Evolutionary conservation across 140 eudicot genomes (phyloP).

Genomic region (Erigeron philadelphicus): DNA sequence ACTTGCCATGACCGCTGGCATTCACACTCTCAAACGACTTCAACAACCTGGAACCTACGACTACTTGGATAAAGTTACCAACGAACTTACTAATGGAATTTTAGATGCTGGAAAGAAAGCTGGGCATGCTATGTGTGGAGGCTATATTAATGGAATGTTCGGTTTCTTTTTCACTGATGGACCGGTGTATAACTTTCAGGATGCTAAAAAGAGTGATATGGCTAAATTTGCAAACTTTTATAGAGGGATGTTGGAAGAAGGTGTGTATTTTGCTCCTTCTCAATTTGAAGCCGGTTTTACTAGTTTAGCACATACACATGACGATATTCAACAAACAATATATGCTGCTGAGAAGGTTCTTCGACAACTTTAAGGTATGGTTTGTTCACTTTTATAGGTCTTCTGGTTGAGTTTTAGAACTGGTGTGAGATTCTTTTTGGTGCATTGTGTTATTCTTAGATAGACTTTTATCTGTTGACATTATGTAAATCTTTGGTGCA

Average conservation of each 20-base stretch:
- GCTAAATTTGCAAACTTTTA: slow-evolving; percentile 66
- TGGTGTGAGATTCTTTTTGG: no score
- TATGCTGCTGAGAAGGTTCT: slow-evolving; percentile 87
- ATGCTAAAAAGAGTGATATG: slow-evolving; percentile 80
- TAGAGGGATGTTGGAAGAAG: slow-evolving; percentile 92
- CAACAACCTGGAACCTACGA: slow-evolving; percentile 56
- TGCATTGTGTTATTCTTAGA: no score
- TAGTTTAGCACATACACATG: slow-evolving; percentile 61
- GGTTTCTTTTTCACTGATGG: slow-evolving; percentile 89
- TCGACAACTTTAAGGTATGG: slow-evolving; percentile 35
- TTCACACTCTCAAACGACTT: slow-evolving; percentile 69
- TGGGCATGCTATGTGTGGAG: slow-evolving; percentile 79
- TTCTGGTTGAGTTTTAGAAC: no score
- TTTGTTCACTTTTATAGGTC: no score
- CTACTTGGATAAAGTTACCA: slow-evolving; percentile 50
- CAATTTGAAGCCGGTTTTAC: slow-evolving; percentile 98
- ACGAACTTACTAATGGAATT: slow-evolving; percentile 54
- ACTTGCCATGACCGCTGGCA: slow-evolving; percentile 93
- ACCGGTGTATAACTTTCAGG: slow-evolving; percentile 72
- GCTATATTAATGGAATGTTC: slow-evolving; percentile 75
- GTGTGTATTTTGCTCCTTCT: slow-evolving; percentile 88
- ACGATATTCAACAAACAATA: slow-evolving; percentile 73
- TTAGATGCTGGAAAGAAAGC: slow-evolving; percentile 58
- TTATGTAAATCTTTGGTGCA: no score
- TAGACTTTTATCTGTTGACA: no score